Evolutionary conservation across 192 early-diverging fungal genomes (phyloP).

Genomic region (Gigaspora rosea): DNA sequence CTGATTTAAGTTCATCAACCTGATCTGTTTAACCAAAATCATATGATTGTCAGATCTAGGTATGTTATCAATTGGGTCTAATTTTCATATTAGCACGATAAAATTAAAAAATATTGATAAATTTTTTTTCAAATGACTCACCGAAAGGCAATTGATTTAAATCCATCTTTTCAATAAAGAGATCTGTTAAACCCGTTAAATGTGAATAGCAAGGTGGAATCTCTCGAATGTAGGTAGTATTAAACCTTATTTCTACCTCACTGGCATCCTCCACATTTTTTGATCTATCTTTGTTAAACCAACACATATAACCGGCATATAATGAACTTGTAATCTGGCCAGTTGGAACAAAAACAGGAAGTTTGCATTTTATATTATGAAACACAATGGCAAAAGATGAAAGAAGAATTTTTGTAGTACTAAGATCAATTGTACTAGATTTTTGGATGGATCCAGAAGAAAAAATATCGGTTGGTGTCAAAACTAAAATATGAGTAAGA

Average conservation of each 20-base stretch:
- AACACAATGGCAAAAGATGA: slow-evolving; percentile 71
- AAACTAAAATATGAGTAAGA: slow-evolving; percentile 54
- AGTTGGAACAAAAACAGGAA: slow-evolving; percentile 62
- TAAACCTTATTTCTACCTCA: slow-evolving; percentile 42
- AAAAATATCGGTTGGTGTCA: slow-evolving; percentile 38
- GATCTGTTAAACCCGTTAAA: slow-evolving; percentile 38
- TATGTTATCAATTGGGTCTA: neutral
- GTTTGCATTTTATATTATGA: slow-evolving; percentile 65
- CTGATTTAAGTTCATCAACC: slow-evolving; percentile 38
- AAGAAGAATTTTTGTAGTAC: slow-evolving; percentile 60
- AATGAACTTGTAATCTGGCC: slow-evolving; percentile 40
- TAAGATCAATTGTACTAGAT: slow-evolving; percentile 56
- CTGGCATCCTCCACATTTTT: slow-evolving; percentile 39
- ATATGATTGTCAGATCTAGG: slow-evolving; percentile 32
- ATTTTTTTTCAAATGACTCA: neutral
- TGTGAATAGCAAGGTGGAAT: slow-evolving; percentile 42
- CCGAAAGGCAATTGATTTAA: neutral
- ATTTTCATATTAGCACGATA: neutral
- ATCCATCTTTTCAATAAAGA: slow-evolving; percentile 30
- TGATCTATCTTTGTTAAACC: slow-evolving; percentile 22
- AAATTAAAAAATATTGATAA: neutral
- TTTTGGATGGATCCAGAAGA: slow-evolving; percentile 34
- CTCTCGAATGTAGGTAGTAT: slow-evolving; percentile 39
- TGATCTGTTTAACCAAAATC: slow-evolving; percentile 26
- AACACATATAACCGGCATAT: slow-evolving; percentile 30